phyloP scores from a whole-genome alignment of 768 basidiomycete species.

The Hericium rajendrae region DNA sequence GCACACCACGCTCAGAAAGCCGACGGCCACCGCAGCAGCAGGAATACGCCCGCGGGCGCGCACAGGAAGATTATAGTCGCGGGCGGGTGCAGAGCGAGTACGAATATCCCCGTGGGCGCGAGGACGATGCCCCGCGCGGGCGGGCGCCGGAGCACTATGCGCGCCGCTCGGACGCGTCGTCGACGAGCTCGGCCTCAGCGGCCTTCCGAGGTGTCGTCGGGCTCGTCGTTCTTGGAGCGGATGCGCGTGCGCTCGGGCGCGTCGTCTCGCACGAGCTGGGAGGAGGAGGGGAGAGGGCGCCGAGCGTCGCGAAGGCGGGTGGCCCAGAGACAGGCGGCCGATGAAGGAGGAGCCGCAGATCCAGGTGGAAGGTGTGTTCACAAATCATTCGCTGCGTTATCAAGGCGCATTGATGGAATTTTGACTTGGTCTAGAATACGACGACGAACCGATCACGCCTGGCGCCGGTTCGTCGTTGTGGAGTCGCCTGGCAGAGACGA shows the following conservation, averaged over 20 bases:
- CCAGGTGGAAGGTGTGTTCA: too few relatives aligned
- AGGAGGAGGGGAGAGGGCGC: slow-evolving; percentile 24
- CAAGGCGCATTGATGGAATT: too few relatives aligned
- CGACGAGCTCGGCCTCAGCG: slow-evolving; percentile 16
- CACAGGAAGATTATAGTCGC: not conserved
- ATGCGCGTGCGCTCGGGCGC: slow-evolving; percentile 21
- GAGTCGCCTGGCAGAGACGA: slow-evolving; percentile 46
- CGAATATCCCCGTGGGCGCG: too few relatives aligned
- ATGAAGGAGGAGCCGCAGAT: not conserved
- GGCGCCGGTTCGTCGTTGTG: slow-evolving; percentile 41
- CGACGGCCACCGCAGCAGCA: not conserved
- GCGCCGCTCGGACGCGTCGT: slow-evolving; percentile 4
- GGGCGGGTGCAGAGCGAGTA: too few relatives aligned
- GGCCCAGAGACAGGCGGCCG: not conserved
- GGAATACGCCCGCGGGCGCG: not conserved
- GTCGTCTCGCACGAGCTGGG: slow-evolving; percentile 37
- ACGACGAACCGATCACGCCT: slow-evolving; percentile 5
- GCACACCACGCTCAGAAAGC: not conserved
- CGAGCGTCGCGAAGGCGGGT: slow-evolving; percentile 1
- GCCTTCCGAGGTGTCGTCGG: slow-evolving; percentile 22
- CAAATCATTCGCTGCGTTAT: too few relatives aligned
- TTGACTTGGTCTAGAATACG: slow-evolving; percentile 5
- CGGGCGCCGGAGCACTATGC: not conserved
- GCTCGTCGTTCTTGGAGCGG: slow-evolving; percentile 29
- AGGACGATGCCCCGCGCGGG: too few relatives aligned